These are phyloP conservation scores for Candida freyschussii DNA, from an alignment of 1,139 yeast species.

Conservation along the genomic window DNA sequence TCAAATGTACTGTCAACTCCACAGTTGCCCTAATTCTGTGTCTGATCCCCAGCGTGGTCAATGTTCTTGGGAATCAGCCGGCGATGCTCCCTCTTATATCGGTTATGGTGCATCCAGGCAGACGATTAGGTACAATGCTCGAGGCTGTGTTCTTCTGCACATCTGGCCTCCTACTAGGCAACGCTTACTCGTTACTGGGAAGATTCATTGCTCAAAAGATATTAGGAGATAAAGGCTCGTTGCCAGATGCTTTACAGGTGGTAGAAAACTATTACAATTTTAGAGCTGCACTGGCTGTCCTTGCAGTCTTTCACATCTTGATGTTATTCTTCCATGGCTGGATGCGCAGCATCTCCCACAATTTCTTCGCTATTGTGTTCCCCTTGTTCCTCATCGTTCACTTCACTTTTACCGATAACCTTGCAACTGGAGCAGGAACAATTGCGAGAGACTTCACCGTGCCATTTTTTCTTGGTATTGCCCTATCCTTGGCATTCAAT, in stretches of 20 bases:
- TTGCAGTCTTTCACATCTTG: slow-evolving; percentile 40
- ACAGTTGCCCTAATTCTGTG: slow-evolving; percentile 37
- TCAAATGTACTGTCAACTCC: slow-evolving; percentile 35
- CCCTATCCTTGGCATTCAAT: slow-evolving; percentile 38
- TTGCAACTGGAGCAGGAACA: slow-evolving; percentile 28
- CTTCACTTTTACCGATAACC: slow-evolving; percentile 38
- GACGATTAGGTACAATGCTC: slow-evolving; percentile 43
- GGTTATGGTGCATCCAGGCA: slow-evolving; percentile 45
- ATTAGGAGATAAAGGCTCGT: slow-evolving; percentile 26
- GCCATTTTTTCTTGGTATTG: slow-evolving; percentile 43
- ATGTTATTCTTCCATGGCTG: slow-evolving; percentile 46
- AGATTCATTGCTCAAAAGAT: slow-evolving; percentile 38
- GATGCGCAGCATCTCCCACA: slow-evolving; percentile 42
- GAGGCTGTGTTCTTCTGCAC: slow-evolving; percentile 37
- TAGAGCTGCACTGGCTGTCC: slow-evolving; percentile 37
- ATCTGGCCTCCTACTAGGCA: slow-evolving; percentile 38
- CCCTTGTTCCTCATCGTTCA: slow-evolving; percentile 44
- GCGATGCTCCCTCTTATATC: slow-evolving; percentile 41
- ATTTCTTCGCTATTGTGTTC: slow-evolving; percentile 41
- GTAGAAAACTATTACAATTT: slow-evolving; percentile 27
- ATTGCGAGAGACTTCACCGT: slow-evolving; percentile 35
- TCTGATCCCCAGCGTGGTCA: slow-evolving; percentile 32
- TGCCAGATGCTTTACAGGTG: slow-evolving; percentile 28
- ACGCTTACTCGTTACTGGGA: slow-evolving; percentile 38
- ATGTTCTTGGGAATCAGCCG: slow-evolving; percentile 35